Evolutionary conservation across 202 grass and related monocot species (phyloP).

Genomic region (Panicum hallii): DNA sequence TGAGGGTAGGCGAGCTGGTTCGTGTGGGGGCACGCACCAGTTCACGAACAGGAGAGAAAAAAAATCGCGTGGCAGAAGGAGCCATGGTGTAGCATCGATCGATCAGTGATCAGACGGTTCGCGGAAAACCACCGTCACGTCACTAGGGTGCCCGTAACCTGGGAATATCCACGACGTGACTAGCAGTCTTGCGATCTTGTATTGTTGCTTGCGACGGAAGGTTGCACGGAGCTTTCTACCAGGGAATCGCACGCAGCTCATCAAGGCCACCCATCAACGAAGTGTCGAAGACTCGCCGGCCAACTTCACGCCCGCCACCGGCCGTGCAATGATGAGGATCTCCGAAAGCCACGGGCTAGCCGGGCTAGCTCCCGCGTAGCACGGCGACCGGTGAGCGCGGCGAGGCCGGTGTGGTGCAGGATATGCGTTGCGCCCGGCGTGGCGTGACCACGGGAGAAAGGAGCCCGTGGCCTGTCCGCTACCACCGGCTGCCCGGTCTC

Average conservation of each 20-base stretch:
- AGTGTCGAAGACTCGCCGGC: conserved; percentile 12
- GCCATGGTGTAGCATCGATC: no score
- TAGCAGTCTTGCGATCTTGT: no score
- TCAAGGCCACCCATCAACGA: not conserved
- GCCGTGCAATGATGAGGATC: conserved; percentile 42
- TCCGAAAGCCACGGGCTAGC: conserved; percentile 29
- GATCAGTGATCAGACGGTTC: not conserved
- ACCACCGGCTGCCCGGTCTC: not conserved
- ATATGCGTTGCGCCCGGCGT: not conserved
- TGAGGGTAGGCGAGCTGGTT: not conserved
- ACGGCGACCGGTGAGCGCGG: not conserved
- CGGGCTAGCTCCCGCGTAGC: not conserved
- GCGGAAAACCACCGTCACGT: no score
- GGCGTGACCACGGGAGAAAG: conserved; percentile 21
- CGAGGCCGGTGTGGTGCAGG: not conserved
- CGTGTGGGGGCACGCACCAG: no score
- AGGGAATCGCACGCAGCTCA: not conserved
- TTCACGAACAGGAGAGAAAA: no score
- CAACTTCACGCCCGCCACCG: not conserved
- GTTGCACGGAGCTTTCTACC: not conserved
- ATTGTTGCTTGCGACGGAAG: conserved; percentile 7
- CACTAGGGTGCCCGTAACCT: not conserved
- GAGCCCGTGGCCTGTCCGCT: conserved; percentile 1
- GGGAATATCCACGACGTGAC: not conserved
- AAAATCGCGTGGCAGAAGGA: no score